phyloP scores from a whole-genome alignment of 108 stramenopile genomes.

The Mediolabrus comicus region DNA sequence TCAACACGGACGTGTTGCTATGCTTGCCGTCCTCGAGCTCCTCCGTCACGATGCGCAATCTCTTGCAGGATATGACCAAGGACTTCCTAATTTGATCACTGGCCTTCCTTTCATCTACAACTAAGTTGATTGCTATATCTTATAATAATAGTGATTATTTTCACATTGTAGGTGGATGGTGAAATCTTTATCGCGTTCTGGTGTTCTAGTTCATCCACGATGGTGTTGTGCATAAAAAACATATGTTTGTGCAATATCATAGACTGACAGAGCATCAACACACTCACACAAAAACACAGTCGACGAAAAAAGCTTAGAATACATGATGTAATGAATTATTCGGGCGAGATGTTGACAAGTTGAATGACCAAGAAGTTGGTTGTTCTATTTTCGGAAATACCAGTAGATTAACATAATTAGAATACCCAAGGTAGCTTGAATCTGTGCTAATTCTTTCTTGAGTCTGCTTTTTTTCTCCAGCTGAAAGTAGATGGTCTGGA shows the following conservation, averaged over 20 bases:
- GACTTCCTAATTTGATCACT: conserved; percentile 45
- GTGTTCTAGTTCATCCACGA: conserved; percentile 14
- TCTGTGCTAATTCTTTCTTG: no score
- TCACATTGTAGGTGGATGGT: conserved; percentile 4
- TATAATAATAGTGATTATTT: background rate
- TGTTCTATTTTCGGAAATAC: conserved; percentile 11
- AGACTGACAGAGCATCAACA: background rate
- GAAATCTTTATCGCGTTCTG: background rate
- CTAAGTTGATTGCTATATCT: conserved; percentile 27
- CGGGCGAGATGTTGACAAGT: background rate
- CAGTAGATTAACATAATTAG: conserved; percentile 15
- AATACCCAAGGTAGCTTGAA: conserved; percentile 1
- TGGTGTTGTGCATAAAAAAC: background rate
- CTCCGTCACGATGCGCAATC: conserved; percentile 51
- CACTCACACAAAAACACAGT: background rate
- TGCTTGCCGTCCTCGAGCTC: conserved; percentile 84
- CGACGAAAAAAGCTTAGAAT: conserved; percentile 1
- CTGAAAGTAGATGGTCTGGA: no score
- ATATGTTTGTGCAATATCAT: background rate
- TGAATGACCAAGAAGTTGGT: conserved; percentile 4
- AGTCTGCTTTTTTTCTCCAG: no score
- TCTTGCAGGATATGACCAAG: conserved; percentile 38
- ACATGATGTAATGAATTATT: background rate
- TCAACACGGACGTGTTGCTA: conserved; percentile 83
- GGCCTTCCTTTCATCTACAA: conserved; percentile 66